Percentiles rank a stretch among this genome's conserved stretches.
These are phyloP conservation scores for Fistulina hepatica DNA, from an alignment of 1,284 basidiomycete genomes.

Conservation along the genomic window DNA sequence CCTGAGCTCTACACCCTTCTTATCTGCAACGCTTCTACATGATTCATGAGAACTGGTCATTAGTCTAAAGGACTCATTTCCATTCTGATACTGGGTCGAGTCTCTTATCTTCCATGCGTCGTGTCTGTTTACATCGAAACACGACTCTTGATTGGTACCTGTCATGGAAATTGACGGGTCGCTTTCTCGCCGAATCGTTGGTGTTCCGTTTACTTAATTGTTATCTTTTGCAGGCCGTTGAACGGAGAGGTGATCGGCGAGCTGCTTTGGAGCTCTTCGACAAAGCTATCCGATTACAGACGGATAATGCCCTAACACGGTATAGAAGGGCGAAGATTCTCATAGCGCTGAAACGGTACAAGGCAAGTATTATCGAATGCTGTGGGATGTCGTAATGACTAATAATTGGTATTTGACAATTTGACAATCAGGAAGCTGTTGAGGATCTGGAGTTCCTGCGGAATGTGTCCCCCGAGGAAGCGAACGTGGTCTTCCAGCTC, in stretches of 20 bases:
- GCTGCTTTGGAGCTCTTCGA: conserved; percentile 72
- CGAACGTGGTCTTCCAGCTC: conserved; percentile 91
- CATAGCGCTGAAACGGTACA: conserved; percentile 70
- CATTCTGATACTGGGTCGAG: too few species aligned
- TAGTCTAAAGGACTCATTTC: too few species aligned
- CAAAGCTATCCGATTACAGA: conserved; percentile 62
- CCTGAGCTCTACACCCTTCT: too few species aligned
- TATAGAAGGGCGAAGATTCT: conserved; percentile 86
- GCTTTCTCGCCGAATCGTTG: too few species aligned
- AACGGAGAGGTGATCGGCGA: conserved; percentile 63
- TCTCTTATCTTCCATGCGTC: too few species aligned
- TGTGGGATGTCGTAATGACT: conserved; percentile 42
- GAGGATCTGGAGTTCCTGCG: conserved; percentile 69
- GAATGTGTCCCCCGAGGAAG: conserved; percentile 80
- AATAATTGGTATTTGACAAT: conserved; percentile 16
- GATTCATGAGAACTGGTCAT: too few species aligned
- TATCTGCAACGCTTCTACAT: too few species aligned
- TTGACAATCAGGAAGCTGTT: conserved; percentile 33
- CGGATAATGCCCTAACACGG: conserved; percentile 79
- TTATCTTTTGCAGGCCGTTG: conserved; percentile 55
- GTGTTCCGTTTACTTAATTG: too few species aligned
- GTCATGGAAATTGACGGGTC: too few species aligned
- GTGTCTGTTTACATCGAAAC: too few species aligned
- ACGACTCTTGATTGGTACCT: too few species aligned
- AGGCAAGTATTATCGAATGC: too few species aligned